Evolutionary conservation across 1,139 yeast species (phyloP).

Genomic region (Tardiomyces depauwii): DNA sequence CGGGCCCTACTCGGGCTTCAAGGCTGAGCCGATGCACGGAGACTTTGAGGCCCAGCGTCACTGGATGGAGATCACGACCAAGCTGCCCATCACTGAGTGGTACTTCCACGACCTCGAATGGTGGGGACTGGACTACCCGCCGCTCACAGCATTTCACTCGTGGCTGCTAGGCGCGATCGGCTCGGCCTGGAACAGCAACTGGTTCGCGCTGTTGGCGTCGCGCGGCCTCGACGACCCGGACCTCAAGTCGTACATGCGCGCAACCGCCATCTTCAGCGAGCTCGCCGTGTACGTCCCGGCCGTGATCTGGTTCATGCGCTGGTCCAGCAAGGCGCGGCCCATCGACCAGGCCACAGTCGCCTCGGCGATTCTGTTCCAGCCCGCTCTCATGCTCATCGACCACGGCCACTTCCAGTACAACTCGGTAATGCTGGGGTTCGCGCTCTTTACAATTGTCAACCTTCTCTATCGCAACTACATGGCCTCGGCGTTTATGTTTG

Average conservation of each 20-base stretch:
- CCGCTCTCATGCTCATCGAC: constrained; percentile 73
- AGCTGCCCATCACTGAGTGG: constrained; percentile 69
- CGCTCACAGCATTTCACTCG: constrained; percentile 89
- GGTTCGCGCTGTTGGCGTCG: constrained; percentile 69
- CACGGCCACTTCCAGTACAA: constrained; percentile 98
- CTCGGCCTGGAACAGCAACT: constrained; percentile 37
- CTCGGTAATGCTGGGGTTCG: constrained; percentile 84
- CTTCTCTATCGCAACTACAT: constrained; percentile 34
- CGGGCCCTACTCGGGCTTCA: constrained; percentile 66
- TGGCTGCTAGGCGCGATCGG: constrained; percentile 73
- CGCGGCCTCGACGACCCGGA: constrained; percentile 62
- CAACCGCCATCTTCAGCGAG: constrained; percentile 69
- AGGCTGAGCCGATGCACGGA: constrained; percentile 70
- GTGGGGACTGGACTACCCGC: constrained; percentile 98
- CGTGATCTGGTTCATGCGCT: constrained; percentile 47
- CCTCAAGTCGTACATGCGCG: constrained; percentile 74
- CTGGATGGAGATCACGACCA: constrained; percentile 88
- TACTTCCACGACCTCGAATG: constrained; percentile 79
- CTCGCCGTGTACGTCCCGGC: constrained; percentile 69
- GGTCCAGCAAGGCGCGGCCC: constrained; percentile 45
- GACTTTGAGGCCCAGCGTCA: constrained; percentile 98
- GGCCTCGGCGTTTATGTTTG: constrained; percentile 71
- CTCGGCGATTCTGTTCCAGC: constrained; percentile 64
- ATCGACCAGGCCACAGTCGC: constrained; percentile 41
- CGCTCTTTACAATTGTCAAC: constrained; percentile 56